Conservation (phyloP, 1,284 basidiomycete species). For the Mycena sp. region DNA sequence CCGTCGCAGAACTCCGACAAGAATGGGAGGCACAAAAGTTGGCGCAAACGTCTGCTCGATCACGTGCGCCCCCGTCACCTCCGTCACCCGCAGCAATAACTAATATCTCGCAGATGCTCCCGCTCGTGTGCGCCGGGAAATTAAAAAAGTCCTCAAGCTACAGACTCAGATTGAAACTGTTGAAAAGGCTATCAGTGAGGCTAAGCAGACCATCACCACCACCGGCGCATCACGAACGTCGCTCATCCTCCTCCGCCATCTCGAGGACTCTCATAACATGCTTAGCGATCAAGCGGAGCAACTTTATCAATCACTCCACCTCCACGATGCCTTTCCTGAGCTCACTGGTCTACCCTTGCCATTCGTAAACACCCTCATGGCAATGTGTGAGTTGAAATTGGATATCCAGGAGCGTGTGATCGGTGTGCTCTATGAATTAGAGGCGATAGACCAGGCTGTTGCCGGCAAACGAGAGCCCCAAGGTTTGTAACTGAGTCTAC, state of each 20-base stretch:
- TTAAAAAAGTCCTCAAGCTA: conserved; percentile 47
- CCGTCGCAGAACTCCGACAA: neutral
- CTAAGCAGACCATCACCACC: conserved; percentile 28
- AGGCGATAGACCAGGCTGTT: conserved; percentile 48
- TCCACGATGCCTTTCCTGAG: conserved; percentile 47
- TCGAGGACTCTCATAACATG: conserved; percentile 37
- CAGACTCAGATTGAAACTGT: conserved; percentile 48
- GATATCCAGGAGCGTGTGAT: conserved; percentile 50
- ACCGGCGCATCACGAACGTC: conserved; percentile 14
- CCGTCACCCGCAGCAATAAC: conserved; percentile 25
- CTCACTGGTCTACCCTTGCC: conserved; percentile 44
- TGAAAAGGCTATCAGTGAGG: conserved; percentile 39
- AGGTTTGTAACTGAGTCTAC: conserved; percentile 36
- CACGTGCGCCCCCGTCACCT: neutral
- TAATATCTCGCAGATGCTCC: neutral
- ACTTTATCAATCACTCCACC: conserved; percentile 50
- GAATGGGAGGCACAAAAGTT: neutral
- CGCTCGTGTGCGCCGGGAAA: conserved; percentile 45
- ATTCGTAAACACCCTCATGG: conserved; percentile 47
- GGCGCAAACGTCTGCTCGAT: neutral
- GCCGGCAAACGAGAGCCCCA: conserved; percentile 46
- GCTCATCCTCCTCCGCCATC: conserved; percentile 30
- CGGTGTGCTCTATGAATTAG: conserved; percentile 52
- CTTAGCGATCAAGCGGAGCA: conserved; percentile 42
- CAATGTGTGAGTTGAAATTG: conserved; percentile 51